Base-by-base conservation (phyloP, 2,329 filamentous ascomycete species). In the Verticillium longisporum region DNA sequence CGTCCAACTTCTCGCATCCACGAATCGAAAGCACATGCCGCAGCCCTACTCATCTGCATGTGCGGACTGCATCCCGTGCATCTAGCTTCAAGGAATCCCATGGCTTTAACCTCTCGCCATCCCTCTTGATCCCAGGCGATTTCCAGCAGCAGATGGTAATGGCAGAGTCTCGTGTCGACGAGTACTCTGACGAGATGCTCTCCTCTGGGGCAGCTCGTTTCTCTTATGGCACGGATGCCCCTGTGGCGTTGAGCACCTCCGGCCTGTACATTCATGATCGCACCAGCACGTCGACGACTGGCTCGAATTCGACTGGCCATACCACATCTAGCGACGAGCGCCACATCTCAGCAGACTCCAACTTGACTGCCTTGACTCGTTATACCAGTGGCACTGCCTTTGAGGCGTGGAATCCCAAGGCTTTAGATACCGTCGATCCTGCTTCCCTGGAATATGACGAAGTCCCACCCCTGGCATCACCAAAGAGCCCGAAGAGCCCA, bases 91-190 rank as follows among this genome's bases (percentile, higher is more conserved):
- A 80, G 66, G 85, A 87, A 69, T 80, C 80, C 0, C 81, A 86
- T 61, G 83, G 81, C 14, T 86, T 87, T 68, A 79, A 76, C 53
- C 71, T 88, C 37, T 88, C 85, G 7, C 85, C 86, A 0, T 83
- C 83, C 3, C 75, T 88, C n/a, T 76, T 88, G 57, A 85, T 88
- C 59, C 85, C 86, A 13, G 72, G 76, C 56, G 85, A 88, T 58
- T 86, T 81, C 65, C 79, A 83, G 59, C 77, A 81, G 63, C 78
- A 85, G 66, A 81, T 86, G 76, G 69, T 81, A 31, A 45, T 63
- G 59, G 58, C 59, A 4, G 62, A 62, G 5, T 62, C 59, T 32
- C 41, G 13, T 10, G 32, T 41, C n/a, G 61, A 62, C 15, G 50
- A 60, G 4, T 71, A 65, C 57, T 68, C 72, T 13, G 73, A 74